Evolutionary conservation across 2,329 filamentous ascomycete genomes (phyloP).

Genomic region (Dothiorella sarmentorum): DNA sequence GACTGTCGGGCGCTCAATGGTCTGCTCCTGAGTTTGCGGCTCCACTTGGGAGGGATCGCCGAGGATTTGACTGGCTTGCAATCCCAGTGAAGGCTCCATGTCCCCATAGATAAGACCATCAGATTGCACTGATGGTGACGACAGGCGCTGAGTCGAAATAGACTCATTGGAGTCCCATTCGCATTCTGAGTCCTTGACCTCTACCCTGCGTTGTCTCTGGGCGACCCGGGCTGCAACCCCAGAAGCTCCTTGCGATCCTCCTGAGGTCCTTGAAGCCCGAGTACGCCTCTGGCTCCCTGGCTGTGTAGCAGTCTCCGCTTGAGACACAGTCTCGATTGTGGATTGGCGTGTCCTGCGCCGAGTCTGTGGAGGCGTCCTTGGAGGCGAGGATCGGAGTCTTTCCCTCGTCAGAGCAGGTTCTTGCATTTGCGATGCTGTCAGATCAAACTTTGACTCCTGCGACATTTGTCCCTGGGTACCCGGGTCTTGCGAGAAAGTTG

Average conservation of each 20-base stretch:
- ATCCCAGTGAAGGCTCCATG: not conserved
- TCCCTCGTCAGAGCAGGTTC: not conserved
- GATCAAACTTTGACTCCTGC: not conserved
- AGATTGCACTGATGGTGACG: not conserved
- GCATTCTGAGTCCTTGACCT: slow-evolving; percentile 12
- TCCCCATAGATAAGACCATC: not conserved
- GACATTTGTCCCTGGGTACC: not conserved
- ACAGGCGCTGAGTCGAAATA: not conserved
- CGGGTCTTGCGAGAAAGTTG: no score
- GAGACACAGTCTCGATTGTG: not conserved
- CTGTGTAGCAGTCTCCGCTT: not conserved
- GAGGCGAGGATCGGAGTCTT: not conserved
- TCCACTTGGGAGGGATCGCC: not conserved
- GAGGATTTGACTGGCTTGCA: not conserved
- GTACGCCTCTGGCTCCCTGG: not conserved
- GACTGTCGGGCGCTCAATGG: not conserved
- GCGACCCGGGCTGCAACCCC: slow-evolving; percentile 5
- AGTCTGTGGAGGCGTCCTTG: not conserved
- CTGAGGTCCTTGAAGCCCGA: not conserved
- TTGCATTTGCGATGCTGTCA: not conserved
- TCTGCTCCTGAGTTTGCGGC: not conserved
- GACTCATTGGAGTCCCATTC: slow-evolving; percentile 7
- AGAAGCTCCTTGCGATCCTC: not conserved
- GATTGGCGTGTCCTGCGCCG: not conserved
- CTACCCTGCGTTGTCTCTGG: not conserved